Evolutionary conservation across 1,284 basidiomycete genomes (phyloP), one percentile per base, ranked within the genome.

Genomic region (Cryptococcus neoformans): DNA sequence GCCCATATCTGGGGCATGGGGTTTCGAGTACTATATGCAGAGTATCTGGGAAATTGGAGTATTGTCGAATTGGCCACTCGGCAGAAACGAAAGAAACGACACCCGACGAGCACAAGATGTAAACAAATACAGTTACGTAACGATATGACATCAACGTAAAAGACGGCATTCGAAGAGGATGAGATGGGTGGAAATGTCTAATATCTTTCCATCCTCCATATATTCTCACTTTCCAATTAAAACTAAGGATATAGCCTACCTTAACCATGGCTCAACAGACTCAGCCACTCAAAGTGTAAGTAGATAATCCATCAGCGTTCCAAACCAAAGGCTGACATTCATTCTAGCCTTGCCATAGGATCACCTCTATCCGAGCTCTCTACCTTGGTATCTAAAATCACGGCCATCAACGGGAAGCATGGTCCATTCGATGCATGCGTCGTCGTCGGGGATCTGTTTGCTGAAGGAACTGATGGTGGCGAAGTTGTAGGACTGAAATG

Each of bases 361-460:
- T 86, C 93, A 40, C 86, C 89, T 11, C 79, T 82, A n/a, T 92
- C 92, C 11, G 84, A 84, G 0, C 84, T 97, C 64, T 76, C 79
- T 44, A 83, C 86, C 12, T 80, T 96, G 14, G 87, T 91, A 65
- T 73, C 84, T 54, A 98, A 96, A 80, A 83, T 96, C 62, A 85
- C 85, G 53, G 81, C 85, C 17, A 94, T 98, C 68, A 86, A 99
- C 78, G 81, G 84, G 56, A 98, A 97, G 75, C 90, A 98, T 77
- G 94, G 94, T 55, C 92, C 91, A 66, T 99, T 99, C 72, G 87
- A 92, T 67, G 84, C 92, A 40, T 85, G 89, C 16, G 82, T 99
- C 46, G 88, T 92, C 64, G 80, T 85, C 3, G 94, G 95, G 5
- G 93, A 99, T 78, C 89, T 98, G 74, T 99, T 99, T 78, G 87